phyloP scores from a whole-genome alignment of 2,329 filamentous ascomycete genomes.

The Ambrosiella xylebori region DNA sequence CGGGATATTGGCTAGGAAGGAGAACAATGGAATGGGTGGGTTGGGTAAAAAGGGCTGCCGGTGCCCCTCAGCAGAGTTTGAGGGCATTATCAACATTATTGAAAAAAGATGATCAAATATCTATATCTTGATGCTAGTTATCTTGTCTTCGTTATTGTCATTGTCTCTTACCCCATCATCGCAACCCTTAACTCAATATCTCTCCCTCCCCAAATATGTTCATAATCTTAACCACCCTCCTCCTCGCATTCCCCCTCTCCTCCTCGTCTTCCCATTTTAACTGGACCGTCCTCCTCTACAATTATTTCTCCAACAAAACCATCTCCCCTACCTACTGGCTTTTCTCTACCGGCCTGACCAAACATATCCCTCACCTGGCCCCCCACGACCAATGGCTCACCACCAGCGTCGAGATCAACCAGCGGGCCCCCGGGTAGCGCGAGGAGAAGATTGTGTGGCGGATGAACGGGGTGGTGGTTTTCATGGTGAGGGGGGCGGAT shows the following conservation, averaged over 20 bases:
- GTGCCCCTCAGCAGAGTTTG: too few relatives aligned
- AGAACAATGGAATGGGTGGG: too few relatives aligned
- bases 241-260: neutral
- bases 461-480: slow-evolving; percentile 19
- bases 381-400: slow-evolving; percentile 18
- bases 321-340: slow-evolving; percentile 7
- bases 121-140: too few relatives aligned
- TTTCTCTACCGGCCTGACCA: slow-evolving; percentile 24
- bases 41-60: too few relatives aligned
- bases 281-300: slow-evolving; percentile 17
- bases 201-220: neutral
- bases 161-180: neutral
- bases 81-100: too few relatives aligned
- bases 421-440: slow-evolving; percentile 16
- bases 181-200: neutral
- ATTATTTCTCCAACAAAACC: slow-evolving; percentile 16
- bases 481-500: slow-evolving; percentile 17
- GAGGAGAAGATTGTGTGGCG: slow-evolving; percentile 22
- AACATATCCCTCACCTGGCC: slow-evolving; percentile 26
- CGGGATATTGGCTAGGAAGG: too few relatives aligned
- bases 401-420: slow-evolving; percentile 21
- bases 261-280: neutral
- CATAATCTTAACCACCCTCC: neutral
- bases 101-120: too few relatives aligned
- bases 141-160: neutral